Conservation (phyloP, 2,329 filamentous ascomycete genomes). For the Coniosporium uncinatum region DNA sequence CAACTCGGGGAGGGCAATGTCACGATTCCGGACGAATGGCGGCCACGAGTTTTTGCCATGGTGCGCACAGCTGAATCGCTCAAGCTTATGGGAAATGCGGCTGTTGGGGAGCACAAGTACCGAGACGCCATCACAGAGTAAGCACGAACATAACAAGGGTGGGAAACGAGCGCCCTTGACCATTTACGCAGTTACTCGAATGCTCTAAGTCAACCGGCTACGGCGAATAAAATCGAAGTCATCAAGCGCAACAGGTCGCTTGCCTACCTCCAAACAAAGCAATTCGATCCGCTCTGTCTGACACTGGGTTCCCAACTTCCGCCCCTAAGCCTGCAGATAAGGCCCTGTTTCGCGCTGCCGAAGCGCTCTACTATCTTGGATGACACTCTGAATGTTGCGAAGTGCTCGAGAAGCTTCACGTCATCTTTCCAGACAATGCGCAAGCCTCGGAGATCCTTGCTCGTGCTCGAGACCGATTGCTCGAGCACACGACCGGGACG, state of each 20-base stretch:
- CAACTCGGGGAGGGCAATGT: conserved; percentile 26
- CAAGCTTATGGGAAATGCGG: conserved; percentile 24
- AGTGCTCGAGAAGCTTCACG: conserved; percentile 23
- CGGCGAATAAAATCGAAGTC: conserved; percentile 24
- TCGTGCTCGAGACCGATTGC: conserved; percentile 12
- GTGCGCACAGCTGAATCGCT: conserved; percentile 7
- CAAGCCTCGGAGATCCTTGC: conserved; percentile 21
- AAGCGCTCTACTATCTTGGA: conserved; percentile 36
- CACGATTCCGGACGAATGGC: conserved; percentile 34
- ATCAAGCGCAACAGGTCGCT: conserved; percentile 28
- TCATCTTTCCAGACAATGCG: conserved; percentile 21
- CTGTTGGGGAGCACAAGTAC: conserved; percentile 18
- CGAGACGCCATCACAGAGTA: background rate
- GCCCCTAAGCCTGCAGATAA: conserved; percentile 28
- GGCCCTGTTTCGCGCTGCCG: conserved; percentile 35
- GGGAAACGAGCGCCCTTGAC: too few relatives aligned
- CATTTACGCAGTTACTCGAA: conserved; percentile 35
- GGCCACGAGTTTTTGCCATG: conserved; percentile 4
- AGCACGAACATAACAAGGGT: too few relatives aligned
- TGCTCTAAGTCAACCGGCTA: conserved; percentile 23
- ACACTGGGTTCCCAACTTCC: conserved; percentile 15
- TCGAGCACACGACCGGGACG: conserved; percentile 6
- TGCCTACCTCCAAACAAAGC: conserved; percentile 19
- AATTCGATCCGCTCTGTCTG: conserved; percentile 26
- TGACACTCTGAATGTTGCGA: conserved; percentile 28